Conservation (phyloP, 306 rosid species). For the Prunus mongolica region DNA sequence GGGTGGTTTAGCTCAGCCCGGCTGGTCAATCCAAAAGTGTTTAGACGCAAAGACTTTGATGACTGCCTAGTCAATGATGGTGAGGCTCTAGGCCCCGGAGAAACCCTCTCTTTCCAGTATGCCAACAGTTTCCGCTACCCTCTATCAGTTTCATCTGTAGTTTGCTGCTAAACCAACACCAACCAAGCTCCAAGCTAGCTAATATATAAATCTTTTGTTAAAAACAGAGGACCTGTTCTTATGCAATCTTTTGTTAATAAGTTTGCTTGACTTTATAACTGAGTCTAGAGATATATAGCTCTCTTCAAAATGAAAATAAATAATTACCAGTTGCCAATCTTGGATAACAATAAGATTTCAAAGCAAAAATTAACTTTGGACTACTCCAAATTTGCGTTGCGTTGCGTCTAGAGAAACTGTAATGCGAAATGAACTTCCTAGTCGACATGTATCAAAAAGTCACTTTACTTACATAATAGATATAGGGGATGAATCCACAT, state of each 20-base stretch:
- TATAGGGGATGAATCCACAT: not conserved
- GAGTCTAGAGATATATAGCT: not conserved
- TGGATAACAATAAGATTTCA: not conserved
- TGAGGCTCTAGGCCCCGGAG: slow-evolving; percentile 36
- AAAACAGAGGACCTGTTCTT: too few species aligned
- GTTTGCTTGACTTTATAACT: not conserved
- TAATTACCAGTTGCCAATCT: not conserved
- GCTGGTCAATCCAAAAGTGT: slow-evolving; percentile 45
- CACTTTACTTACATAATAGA: not conserved
- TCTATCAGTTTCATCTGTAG: slow-evolving; percentile 51
- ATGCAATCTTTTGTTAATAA: too few species aligned
- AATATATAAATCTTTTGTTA: too few species aligned
- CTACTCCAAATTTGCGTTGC: slow-evolving; percentile 6
- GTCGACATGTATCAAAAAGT: not conserved
- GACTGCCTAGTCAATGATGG: slow-evolving; percentile 64
- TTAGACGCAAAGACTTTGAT: slow-evolving; percentile 37
- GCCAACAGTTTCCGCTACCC: slow-evolving; percentile 48
- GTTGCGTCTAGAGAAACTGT: not conserved
- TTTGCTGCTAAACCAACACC: slow-evolving; percentile 18
- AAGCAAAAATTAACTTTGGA: not conserved
- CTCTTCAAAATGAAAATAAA: not conserved
- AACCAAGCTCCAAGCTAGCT: not conserved
- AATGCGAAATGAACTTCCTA: not conserved
- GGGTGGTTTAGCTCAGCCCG: slow-evolving; percentile 70
- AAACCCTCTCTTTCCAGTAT: slow-evolving; percentile 50